Conservation (phyloP, 768 basidiomycete species). For the Tulasnella sp. region DNA sequence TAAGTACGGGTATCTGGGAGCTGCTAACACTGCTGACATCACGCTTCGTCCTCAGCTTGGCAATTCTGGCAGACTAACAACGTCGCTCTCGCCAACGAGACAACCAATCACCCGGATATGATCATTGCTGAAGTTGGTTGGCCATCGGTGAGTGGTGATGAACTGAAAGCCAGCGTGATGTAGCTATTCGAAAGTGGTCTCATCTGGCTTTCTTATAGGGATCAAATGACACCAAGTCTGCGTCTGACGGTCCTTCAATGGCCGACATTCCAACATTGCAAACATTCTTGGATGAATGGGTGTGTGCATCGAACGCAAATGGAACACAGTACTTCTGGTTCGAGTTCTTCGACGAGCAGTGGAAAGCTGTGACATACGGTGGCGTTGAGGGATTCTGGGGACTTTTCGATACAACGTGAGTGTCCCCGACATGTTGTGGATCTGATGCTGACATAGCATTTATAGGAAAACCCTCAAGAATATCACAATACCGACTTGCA, state of each 20-base stretch:
- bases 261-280: slow-evolving; percentile 45
- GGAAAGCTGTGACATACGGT: slow-evolving; percentile 67
- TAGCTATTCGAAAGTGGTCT: neutral
- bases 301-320: slow-evolving; percentile 77
- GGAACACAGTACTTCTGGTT: slow-evolving; percentile 63
- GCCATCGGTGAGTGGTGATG: slow-evolving; percentile 53
- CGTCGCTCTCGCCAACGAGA: slow-evolving; percentile 40
- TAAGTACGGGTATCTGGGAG: neutral
- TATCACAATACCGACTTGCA: slow-evolving; percentile 56
- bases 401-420: slow-evolving; percentile 34
- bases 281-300: slow-evolving; percentile 75
- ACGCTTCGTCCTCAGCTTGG: slow-evolving; percentile 28
- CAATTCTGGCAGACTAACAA: slow-evolving; percentile 66
- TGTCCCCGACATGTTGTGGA: slow-evolving; percentile 23
- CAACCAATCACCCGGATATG: slow-evolving; percentile 66
- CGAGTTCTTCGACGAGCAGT: slow-evolving; percentile 66
- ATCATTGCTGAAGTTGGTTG: slow-evolving; percentile 94
- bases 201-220: slow-evolving; percentile 29
- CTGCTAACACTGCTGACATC: neutral
- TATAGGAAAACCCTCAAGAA: slow-evolving; percentile 59
- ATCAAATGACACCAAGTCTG: slow-evolving; percentile 48
- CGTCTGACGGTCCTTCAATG: slow-evolving; percentile 54
- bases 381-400: slow-evolving; percentile 76
- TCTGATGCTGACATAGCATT: neutral
- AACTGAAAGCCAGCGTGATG: too few relatives aligned